Evolutionary conservation across 345 rosid species (phyloP).

Genomic region (Mallotus nudiflorus): DNA sequence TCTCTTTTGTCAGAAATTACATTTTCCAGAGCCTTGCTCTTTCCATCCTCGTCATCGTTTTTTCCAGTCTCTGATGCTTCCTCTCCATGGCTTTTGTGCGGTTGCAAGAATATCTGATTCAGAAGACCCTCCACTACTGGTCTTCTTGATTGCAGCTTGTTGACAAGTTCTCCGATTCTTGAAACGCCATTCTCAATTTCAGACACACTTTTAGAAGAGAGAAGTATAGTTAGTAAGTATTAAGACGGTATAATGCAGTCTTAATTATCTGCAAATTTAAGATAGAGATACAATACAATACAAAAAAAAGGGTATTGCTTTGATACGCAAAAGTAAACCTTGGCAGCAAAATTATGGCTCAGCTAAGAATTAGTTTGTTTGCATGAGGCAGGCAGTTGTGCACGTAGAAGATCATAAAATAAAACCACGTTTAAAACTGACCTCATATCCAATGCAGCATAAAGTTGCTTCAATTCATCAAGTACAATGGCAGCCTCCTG

Average conservation of each 20-base stretch:
- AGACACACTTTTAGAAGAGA: slow-evolving; percentile 19
- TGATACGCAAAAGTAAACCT: too few relatives aligned
- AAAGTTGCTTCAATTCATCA: slow-evolving; percentile 17
- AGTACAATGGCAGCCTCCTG: slow-evolving; percentile 9
- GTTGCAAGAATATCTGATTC: slow-evolving; percentile 10
- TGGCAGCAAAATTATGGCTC: too few relatives aligned
- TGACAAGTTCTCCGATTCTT: slow-evolving; percentile 18
- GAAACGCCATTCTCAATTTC: slow-evolving; percentile 9
- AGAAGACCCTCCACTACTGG: slow-evolving; percentile 13
- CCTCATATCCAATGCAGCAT: slow-evolving; percentile 15
- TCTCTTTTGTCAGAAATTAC: neutral
- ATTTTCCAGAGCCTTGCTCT: neutral
- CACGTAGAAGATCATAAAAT: too few relatives aligned
- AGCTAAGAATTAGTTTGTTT: too few relatives aligned
- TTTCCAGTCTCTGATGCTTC: slow-evolving; percentile 5
- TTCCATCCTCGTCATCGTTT: neutral
- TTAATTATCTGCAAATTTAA: too few relatives aligned
- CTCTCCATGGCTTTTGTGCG: neutral
- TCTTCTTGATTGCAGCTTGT: slow-evolving; percentile 20
- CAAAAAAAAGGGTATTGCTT: neutral
- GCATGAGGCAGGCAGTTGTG: too few relatives aligned
- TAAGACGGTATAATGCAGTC: too few relatives aligned
- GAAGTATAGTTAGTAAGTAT: too few relatives aligned
- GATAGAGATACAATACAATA: too few relatives aligned
- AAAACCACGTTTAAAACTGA: slow-evolving; percentile 16